phyloP scores from a whole-genome alignment of 2,329 filamentous ascomycete species.

The Fusarium incarnatum region DNA sequence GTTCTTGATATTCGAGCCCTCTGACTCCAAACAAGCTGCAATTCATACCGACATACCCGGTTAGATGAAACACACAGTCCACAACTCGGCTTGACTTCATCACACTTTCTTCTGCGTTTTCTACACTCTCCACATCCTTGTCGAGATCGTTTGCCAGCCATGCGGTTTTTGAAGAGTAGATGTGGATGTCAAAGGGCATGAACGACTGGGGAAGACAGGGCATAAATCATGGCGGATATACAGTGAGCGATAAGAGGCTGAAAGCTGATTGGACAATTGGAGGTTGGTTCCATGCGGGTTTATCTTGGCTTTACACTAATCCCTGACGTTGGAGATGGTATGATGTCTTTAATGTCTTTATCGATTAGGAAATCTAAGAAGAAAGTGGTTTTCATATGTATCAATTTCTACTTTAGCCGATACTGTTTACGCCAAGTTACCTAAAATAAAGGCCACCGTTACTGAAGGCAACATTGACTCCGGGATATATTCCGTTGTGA shows the following conservation, averaged over 20 bases:
- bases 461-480: no score
- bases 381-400: no score
- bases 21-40: slow-evolving; percentile 44
- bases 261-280: neutral
- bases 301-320: neutral
- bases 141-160: slow-evolving; percentile 44
- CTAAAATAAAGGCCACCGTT: no score
- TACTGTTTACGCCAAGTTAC: no score
- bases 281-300: neutral
- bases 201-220: neutral
- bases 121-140: slow-evolving; percentile 48
- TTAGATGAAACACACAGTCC: slow-evolving; percentile 35
- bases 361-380: no score
- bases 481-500: no score
- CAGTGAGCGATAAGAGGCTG: neutral
- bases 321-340: neutral
- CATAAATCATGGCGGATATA: neutral
- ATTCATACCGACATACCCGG: slow-evolving; percentile 40
- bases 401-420: no score
- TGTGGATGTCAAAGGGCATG: neutral
- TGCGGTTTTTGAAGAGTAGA: neutral
- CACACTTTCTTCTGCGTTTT: slow-evolving; percentile 46
- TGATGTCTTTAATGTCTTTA: neutral
- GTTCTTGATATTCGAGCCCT: neutral
- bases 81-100: slow-evolving; percentile 45